Evolutionary conservation across 1,284 basidiomycete species (phyloP), one percentile per base, ranked within the genome.

Genomic region (Afroboletus lepidellus): DNA sequence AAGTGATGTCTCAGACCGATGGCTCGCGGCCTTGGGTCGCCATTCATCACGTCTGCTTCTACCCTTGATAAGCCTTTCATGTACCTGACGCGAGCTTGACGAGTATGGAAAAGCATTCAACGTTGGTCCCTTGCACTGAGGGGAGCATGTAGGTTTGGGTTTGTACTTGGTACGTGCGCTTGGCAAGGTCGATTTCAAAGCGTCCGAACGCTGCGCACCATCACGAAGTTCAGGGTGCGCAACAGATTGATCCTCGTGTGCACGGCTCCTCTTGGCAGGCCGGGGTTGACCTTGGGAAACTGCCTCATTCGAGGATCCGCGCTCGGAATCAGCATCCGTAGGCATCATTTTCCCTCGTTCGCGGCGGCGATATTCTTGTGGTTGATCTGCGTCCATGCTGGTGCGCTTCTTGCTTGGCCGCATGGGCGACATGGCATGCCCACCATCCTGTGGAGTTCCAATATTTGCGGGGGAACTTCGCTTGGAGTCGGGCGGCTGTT

Each of bases 351-450:
- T 71, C 12, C 62, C 67, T 59, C 56, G 71, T 56, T 73, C 73
- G 50, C 61, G 56, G 21, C 53, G 64, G 43, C 44, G 59, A 18
- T 45, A 44, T 50, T 69, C 58, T 47, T 43, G 37, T n/a, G 24
- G 24, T n/a, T 30, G 55, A 55, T 67, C 62, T 53, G 39, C 50
- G 15, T 54, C 54, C 37, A n/a, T 56, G 42, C 49, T 57, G 15
- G 41, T 46, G 16, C 69, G 67, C 64, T 80, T 77, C 57, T 57
- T 72, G 27, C 72, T 65, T 32, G 57, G 60, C 56, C 68, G 59
- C 39, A 60, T 61, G 37, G 69, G 60, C 4, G 67, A 62, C 37
- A 64, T 46, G 50, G 25, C 54, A 42, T 32, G 48, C 13, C 48
- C 34, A 32, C 50, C 56, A 49, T 64, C 53, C 57, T 63, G 62